Percentiles rank a stretch among this genome's conserved stretches.
These are phyloP conservation scores for Nemophila menziesii DNA, from an alignment of 257 asterid species.

Conservation along the genomic window DNA sequence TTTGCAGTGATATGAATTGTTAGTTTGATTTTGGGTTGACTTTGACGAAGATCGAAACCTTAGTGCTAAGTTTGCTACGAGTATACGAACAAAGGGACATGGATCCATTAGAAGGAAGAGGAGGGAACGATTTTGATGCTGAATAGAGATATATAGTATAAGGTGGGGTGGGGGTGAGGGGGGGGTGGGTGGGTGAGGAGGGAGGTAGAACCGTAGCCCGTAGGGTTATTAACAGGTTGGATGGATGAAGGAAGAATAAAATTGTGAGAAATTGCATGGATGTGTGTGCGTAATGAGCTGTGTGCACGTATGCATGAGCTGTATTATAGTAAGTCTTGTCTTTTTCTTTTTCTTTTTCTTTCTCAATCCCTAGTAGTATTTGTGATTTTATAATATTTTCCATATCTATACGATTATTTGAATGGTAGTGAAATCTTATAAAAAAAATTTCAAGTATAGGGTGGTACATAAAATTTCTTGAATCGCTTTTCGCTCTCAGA, in stretches of 20 bases:
- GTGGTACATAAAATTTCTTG: too few relatives aligned
- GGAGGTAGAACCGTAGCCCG: too few relatives aligned
- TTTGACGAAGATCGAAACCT: constrained; percentile 14
- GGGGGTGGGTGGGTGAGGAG: constrained; percentile 11
- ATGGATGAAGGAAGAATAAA: not conserved
- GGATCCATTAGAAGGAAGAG: constrained; percentile 57
- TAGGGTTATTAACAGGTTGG: constrained; percentile 13
- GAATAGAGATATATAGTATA: not conserved
- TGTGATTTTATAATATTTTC: too few relatives aligned
- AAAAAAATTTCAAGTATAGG: too few relatives aligned
- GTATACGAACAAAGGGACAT: constrained; percentile 74
- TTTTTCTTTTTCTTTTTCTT: too few relatives aligned
- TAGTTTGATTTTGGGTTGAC: not conserved
- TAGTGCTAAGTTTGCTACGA: constrained; percentile 45
- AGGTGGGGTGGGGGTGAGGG: not conserved
- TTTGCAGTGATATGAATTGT: constrained; percentile 32
- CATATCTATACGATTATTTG: too few relatives aligned
- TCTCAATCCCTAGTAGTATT: too few relatives aligned
- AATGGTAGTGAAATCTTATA: too few relatives aligned
- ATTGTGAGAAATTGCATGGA: constrained; percentile 14
- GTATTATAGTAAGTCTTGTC: too few relatives aligned
- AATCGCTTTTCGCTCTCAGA: too few relatives aligned
- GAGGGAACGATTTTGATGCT: not conserved
- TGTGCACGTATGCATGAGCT: constrained; percentile 41
- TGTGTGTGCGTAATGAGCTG: constrained; percentile 88